phyloP scores from a whole-genome alignment of 176 grass and related monocot species.

The Dactylis glomerata region DNA sequence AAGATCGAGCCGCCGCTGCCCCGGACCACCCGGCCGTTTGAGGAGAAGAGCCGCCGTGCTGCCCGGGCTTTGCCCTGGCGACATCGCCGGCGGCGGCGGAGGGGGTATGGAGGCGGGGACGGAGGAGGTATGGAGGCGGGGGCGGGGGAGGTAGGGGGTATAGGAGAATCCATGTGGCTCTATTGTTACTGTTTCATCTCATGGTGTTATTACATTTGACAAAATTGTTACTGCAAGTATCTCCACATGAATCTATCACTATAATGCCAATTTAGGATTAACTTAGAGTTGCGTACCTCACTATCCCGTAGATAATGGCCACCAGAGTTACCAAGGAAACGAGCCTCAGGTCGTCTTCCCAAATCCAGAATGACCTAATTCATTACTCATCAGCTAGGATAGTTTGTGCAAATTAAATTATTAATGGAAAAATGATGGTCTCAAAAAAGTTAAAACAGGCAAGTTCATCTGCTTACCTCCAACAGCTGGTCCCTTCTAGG shows the following conservation, averaged over 20 bases:
- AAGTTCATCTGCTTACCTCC: constrained; percentile 56
- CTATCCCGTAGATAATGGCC: constrained; percentile 79
- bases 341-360: constrained; percentile 89
- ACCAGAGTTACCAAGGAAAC: constrained; percentile 82
- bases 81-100: too few relatives aligned
- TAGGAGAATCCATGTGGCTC: not conserved
- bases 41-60: too few relatives aligned
- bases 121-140: too few relatives aligned
- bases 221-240: not conserved
- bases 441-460: not conserved
- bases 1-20: too few relatives aligned
- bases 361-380: constrained; percentile 89
- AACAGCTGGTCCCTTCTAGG: constrained; percentile 80
- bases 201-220: not conserved
- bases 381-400: constrained; percentile 5
- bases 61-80: too few relatives aligned
- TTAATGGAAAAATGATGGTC: not conserved
- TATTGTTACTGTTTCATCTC: not conserved
- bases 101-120: too few relatives aligned
- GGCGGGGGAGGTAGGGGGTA: too few relatives aligned
- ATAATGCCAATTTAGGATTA: not conserved
- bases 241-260: too few relatives aligned
- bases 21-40: too few relatives aligned
- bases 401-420: not conserved
- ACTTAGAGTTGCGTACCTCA: constrained; percentile 48